Evolutionary conservation across 192 early-diverging fungal species (phyloP), one percentile per base, ranked within the genome.

Genomic region (Allomyces macrogynus): DNA sequence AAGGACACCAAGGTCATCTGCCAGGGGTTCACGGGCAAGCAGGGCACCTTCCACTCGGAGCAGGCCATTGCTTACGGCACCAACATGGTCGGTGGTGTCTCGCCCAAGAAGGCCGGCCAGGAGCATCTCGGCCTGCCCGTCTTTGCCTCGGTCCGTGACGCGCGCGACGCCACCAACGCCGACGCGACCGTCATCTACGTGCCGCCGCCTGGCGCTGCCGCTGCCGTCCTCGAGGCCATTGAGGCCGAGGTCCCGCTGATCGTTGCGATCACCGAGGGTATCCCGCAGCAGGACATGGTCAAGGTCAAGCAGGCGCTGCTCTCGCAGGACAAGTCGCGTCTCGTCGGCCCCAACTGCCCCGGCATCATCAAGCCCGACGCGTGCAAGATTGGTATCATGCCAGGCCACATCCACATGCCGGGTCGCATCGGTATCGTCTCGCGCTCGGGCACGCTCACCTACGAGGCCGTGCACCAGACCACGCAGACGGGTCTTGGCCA

Each of bases 371-470:
- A 87, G 24, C 91, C 94, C 14, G 87, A 78, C 43, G 88, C 86
- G 66, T 99, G 96, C 84, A 99, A 99, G 84, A 97, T 99, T 64
- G 96, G 96, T 65, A 97, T 99, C 76, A 97, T 99, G 96, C 94
- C 96, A 32, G 96, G 91, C 64, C 90, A 94, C 76, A 99, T 99
- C 75, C 91, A 97, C 84, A 84, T 81, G 77, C 85, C 80, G 72
- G 96, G 96, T 65, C 93, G 88, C 79, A 87, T 99, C 68, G 92
- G 90, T 67, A 92, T 99, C 63, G 96, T 99, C 42, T 99, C 96
- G 23, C 89, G 96, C 65, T 99, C 96, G 0, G 96, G 96, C 44
- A 99, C 96, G 24, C 79, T 99, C 65, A 99, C 96, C 61, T 99
- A 99, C 74, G 96, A 99, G 75, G 96, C 96, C 57, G 96, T 97